Percentiles rank a stretch among this genome's conserved stretches.
Conservation (phyloP, 306 rosid genomes). For the Sesbania bispinosa region DNA sequence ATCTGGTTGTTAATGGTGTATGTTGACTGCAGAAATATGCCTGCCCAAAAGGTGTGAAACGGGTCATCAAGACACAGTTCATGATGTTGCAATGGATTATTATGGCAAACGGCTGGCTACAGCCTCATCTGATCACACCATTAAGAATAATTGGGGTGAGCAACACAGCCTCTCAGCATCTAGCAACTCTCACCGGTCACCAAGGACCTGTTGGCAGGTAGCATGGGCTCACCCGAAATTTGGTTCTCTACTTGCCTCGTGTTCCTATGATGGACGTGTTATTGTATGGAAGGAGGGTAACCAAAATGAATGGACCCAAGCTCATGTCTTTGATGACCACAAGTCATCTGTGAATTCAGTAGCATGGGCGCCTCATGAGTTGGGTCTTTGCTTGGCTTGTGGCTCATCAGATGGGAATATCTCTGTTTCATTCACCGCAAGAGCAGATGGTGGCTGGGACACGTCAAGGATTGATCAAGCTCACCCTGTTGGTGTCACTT, state of each 20-base stretch:
- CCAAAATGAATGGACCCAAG: constrained; percentile 68
- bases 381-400: constrained; percentile 68
- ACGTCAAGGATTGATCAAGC: constrained; percentile 60
- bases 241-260: constrained; percentile 64
- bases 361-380: constrained; percentile 89
- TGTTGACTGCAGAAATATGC: constrained; percentile 44
- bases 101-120: constrained; percentile 76
- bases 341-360: constrained; percentile 64
- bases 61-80: constrained; percentile 65
- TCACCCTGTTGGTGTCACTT: constrained; percentile 76
- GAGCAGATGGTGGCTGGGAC: constrained; percentile 70
- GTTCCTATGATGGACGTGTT: constrained; percentile 64
- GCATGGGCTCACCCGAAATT: constrained; percentile 81
- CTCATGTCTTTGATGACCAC: constrained; percentile 57
- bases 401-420: constrained; percentile 79
- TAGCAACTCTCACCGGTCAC: constrained; percentile 62
- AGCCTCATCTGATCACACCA: constrained; percentile 62
- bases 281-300: constrained; percentile 80
- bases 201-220: constrained; percentile 80
- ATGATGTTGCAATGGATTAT: constrained; percentile 72
- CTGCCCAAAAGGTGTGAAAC: constrained; percentile 65
- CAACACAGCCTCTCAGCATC: constrained; percentile 59
- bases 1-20: not conserved
- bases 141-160: constrained; percentile 68
- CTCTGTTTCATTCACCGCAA: constrained; percentile 58